phyloP scores from a whole-genome alignment of 805 yeast species.

The Nakazawaea siamensis region DNA sequence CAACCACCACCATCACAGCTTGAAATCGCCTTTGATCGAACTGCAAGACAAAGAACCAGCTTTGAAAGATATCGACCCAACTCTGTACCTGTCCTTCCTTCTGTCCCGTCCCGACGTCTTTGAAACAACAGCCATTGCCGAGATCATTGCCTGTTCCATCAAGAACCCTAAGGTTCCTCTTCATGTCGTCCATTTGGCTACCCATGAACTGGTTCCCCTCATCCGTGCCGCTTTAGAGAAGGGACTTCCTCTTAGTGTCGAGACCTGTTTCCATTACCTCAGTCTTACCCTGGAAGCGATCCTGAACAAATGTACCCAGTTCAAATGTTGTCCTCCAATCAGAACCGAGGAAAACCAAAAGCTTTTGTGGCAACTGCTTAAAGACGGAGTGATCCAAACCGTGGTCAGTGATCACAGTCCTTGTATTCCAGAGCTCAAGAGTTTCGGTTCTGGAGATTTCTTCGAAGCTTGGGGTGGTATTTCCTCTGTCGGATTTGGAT shows the following conservation, averaged over 20 bases:
- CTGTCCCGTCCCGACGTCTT: slow-evolving; percentile 85
- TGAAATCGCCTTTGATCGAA: slow-evolving; percentile 29
- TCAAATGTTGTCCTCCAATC: slow-evolving; percentile 94
- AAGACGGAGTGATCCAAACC: slow-evolving; percentile 58
- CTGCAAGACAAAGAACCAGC: slow-evolving; percentile 32
- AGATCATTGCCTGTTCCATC: slow-evolving; percentile 56
- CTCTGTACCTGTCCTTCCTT: slow-evolving; percentile 61
- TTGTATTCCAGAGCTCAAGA: slow-evolving; percentile 86
- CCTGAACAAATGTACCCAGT: slow-evolving; percentile 70
- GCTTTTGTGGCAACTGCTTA: slow-evolving; percentile 71
- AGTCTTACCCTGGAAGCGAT: slow-evolving; percentile 72
- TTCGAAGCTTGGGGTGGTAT: slow-evolving; percentile 97
- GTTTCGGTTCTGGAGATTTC: slow-evolving; percentile 76
- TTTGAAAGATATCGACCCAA: slow-evolving; percentile 46
- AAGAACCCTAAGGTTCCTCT: slow-evolving; percentile 54
- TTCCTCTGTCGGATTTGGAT: slow-evolving; percentile 85
- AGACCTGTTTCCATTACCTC: slow-evolving; percentile 91
- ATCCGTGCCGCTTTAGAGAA: slow-evolving; percentile 53
- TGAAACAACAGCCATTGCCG: slow-evolving; percentile 77
- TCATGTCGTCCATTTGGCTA: slow-evolving; percentile 88
- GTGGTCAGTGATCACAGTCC: slow-evolving; percentile 96
- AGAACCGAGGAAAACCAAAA: slow-evolving; percentile 65
- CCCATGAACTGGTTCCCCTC: slow-evolving; percentile 75
- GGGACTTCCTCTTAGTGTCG: slow-evolving; percentile 67
- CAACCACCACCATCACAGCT: slow-evolving; percentile 16